These are phyloP conservation scores for Suillus placidus DNA, from an alignment of 768 basidiomycete species.

Conservation along the genomic window DNA sequence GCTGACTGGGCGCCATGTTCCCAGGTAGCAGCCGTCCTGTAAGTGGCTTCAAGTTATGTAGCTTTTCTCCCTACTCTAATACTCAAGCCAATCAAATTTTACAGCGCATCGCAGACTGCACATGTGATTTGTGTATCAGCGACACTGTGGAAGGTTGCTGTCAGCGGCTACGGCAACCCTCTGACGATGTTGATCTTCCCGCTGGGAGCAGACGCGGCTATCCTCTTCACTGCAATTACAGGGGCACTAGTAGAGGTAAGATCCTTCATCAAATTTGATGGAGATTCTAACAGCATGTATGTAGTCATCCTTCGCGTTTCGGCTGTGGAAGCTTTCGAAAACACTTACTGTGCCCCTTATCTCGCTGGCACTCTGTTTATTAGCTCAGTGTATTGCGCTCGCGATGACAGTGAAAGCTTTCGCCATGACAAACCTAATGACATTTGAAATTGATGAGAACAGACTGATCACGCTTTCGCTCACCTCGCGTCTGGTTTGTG, in stretches of 20 bases:
- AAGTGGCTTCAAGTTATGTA: background rate
- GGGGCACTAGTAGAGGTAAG: background rate
- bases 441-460: background rate
- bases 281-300: background rate
- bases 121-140: slow-evolving; percentile 1
- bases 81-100: background rate
- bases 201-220: background rate
- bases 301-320: slow-evolving; percentile 4
- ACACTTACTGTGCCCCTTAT: background rate
- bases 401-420: background rate
- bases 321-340: slow-evolving; percentile 8
- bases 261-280: background rate
- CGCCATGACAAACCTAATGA: background rate
- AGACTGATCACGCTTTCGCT: background rate
- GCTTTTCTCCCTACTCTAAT: background rate
- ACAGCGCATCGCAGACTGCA: background rate
- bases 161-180: background rate
- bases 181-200: background rate
- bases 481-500: slow-evolving; percentile 1
- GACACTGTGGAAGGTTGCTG: background rate
- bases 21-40: slow-evolving; percentile 12
- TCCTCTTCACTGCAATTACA: slow-evolving; percentile 5
- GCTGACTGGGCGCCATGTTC: background rate
- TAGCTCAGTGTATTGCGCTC: background rate
- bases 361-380: slow-evolving; percentile 2